Evolutionary conservation across 2,329 filamentous ascomycete species (phyloP).

Genomic region (Fusarium circinatum): DNA sequence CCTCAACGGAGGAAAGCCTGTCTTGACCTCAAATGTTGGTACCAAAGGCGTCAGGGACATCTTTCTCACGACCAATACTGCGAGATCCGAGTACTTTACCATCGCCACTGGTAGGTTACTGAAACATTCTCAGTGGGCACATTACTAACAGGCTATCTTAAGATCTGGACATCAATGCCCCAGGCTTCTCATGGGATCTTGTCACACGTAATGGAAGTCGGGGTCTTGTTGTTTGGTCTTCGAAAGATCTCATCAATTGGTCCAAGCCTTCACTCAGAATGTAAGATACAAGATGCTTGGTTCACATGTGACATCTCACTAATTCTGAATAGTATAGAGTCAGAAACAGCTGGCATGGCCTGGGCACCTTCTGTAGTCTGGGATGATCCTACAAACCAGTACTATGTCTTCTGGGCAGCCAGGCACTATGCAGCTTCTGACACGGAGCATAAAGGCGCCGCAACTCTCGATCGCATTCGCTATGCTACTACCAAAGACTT

Average conservation of each 20-base stretch:
- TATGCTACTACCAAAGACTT: slow-evolving; percentile 64
- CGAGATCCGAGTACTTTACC: slow-evolving; percentile 48
- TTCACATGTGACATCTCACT: background rate
- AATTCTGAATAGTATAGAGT: slow-evolving; percentile 44
- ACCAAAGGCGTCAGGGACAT: slow-evolving; percentile 50
- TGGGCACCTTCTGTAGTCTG: slow-evolving; percentile 53
- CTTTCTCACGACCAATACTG: slow-evolving; percentile 48
- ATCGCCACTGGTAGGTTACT: slow-evolving; percentile 49
- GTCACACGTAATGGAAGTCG: slow-evolving; percentile 50
- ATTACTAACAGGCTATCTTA: background rate
- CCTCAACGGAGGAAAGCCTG: slow-evolving; percentile 46
- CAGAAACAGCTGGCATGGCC: slow-evolving; percentile 49
- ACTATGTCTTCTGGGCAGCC: slow-evolving; percentile 61
- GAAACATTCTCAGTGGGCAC: background rate
- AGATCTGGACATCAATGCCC: slow-evolving; percentile 51
- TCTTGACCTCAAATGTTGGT: slow-evolving; percentile 49
- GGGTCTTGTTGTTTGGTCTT: slow-evolving; percentile 52
- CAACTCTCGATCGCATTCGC: slow-evolving; percentile 56
- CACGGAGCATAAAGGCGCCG: slow-evolving; percentile 55
- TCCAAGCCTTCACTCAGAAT: slow-evolving; percentile 39
- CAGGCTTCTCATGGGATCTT: slow-evolving; percentile 50
- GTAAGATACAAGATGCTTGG: background rate
- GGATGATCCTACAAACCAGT: slow-evolving; percentile 50
- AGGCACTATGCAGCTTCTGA: slow-evolving; percentile 57
- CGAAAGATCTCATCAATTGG: slow-evolving; percentile 50